Evolutionary conservation across 1,284 basidiomycete genomes (phyloP).

Genomic region (Earliella scabrosa): DNA sequence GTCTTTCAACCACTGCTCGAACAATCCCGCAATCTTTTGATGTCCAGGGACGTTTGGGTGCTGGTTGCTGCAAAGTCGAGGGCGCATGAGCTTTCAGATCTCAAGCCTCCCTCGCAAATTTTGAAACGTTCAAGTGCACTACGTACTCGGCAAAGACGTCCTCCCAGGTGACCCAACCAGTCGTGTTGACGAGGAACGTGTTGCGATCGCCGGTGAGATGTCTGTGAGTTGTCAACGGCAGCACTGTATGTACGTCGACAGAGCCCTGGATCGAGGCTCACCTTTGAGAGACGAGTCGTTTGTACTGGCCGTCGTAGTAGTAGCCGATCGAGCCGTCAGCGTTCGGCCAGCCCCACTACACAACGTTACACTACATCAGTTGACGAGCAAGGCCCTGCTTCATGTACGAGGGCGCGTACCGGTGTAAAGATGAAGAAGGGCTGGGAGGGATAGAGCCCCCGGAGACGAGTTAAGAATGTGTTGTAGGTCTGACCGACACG

Average conservation of each 20-base stretch:
- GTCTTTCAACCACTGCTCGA: constrained; percentile 46
- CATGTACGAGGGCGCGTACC: constrained; percentile 32
- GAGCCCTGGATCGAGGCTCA: constrained; percentile 27
- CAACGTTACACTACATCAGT: too few relatives aligned
- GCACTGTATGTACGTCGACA: background rate
- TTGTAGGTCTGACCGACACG: constrained; percentile 49
- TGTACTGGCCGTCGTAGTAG: constrained; percentile 55
- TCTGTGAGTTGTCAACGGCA: constrained; percentile 19
- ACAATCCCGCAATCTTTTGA: constrained; percentile 50
- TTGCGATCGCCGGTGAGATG: constrained; percentile 49
- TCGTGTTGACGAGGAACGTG: constrained; percentile 59
- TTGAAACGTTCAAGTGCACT: background rate
- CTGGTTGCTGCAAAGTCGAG: constrained; percentile 41
- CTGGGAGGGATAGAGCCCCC: constrained; percentile 47
- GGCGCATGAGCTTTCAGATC: background rate
- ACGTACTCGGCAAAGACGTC: constrained; percentile 57
- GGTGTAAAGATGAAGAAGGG: constrained; percentile 61
- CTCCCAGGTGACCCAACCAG: constrained; percentile 55
- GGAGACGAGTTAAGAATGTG: constrained; percentile 48
- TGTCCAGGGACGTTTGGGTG: constrained; percentile 56
- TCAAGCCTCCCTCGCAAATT: background rate
- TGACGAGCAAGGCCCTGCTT: too few relatives aligned
- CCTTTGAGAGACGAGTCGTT: constrained; percentile 48
- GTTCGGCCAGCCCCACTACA: constrained; percentile 64
- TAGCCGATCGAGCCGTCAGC: constrained; percentile 49